A percentile compares a stretch with the other conserved stretches of the same genome.
These are phyloP conservation scores for Cornus kousa DNA, from an alignment of 148 eudicot genomes.

Conservation along the genomic window DNA sequence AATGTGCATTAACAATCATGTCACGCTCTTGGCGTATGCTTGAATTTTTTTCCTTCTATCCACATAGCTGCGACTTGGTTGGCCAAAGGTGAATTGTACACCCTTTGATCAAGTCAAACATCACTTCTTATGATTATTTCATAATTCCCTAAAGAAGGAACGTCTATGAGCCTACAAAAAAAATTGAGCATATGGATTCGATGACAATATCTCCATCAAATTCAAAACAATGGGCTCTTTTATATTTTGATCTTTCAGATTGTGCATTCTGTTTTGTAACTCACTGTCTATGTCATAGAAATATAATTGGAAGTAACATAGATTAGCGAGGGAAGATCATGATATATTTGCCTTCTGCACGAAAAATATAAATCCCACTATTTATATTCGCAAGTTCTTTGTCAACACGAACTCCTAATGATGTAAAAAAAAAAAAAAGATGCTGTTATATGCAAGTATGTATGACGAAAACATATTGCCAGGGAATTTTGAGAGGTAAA, in stretches of 20 bases:
- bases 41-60: too few relatives aligned
- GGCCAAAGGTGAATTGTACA: neutral
- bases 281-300: too few relatives aligned
- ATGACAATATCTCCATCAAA: neutral
- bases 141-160: too few relatives aligned
- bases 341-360: neutral
- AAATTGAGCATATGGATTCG: neutral
- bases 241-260: neutral
- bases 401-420: too few relatives aligned
- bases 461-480: too few relatives aligned
- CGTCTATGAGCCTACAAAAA: neutral
- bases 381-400: neutral
- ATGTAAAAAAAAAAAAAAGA: neutral
- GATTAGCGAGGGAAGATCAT: too few relatives aligned
- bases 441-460: too few relatives aligned
- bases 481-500: too few relatives aligned
- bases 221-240: neutral
- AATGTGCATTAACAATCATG: too few relatives aligned
- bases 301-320: too few relatives aligned
- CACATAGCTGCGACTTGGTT: slow-evolving; percentile 7
- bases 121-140: neutral
- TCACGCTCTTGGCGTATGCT: too few relatives aligned
- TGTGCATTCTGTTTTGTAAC: neutral
- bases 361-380: neutral
- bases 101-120: neutral